These are phyloP conservation scores for Akanthomyces lecanii DNA, from an alignment of 2,329 filamentous ascomycete genomes.

Conservation along the genomic window DNA sequence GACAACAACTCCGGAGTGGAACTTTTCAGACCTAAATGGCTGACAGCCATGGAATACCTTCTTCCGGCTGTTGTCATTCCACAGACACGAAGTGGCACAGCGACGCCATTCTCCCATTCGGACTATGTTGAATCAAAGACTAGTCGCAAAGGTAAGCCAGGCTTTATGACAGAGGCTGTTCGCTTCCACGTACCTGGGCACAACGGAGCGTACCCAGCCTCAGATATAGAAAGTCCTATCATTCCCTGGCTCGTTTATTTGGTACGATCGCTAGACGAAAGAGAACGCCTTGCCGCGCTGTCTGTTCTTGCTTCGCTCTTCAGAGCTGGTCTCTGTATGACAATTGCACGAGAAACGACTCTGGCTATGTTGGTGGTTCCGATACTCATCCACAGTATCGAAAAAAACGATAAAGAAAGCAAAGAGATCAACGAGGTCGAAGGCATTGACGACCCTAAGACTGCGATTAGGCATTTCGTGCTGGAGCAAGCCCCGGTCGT, in stretches of 20 bases:
- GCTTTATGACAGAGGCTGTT: conserved; percentile 28
- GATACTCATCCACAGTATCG: conserved; percentile 61
- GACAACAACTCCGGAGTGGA: conserved; percentile 50
- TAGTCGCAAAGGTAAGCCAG: conserved; percentile 28
- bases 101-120: conserved; percentile 23
- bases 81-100: conserved; percentile 29
- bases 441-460: conserved; percentile 35
- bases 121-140: conserved; percentile 28
- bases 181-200: conserved; percentile 26
- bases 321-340: conserved; percentile 61
- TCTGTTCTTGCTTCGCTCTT: conserved; percentile 66
- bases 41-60: conserved; percentile 61
- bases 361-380: conserved; percentile 67
- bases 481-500: conserved; percentile 70
- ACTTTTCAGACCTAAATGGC: conserved; percentile 39
- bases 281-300: conserved; percentile 63
- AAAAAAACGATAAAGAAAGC: conserved; percentile 42
- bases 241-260: conserved; percentile 69
- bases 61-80: conserved; percentile 52
- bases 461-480: conserved; percentile 37
- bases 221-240: conserved; percentile 65
- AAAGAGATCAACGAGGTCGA: conserved; percentile 43
- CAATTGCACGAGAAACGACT: conserved; percentile 54
- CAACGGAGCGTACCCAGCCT: conserved; percentile 35
- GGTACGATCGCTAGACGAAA: conserved; percentile 52